Evolutionary conservation across 192 early-diverging fungal species (phyloP).

Genomic region (Backusella tuberculispora): DNA sequence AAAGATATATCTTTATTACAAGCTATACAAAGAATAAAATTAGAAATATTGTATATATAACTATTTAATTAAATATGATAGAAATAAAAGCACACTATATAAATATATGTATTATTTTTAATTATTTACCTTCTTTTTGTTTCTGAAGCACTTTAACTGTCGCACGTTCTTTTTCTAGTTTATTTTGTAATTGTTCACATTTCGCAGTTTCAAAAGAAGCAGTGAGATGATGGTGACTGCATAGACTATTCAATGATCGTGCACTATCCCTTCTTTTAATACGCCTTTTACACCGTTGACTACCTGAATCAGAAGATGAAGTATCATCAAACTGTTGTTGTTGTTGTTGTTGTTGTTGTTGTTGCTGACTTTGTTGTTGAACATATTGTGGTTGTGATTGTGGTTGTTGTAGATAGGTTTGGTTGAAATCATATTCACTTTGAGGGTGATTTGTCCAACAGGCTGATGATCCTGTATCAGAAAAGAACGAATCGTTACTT

Average conservation of each 20-base stretch:
- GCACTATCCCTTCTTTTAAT: constrained; percentile 23
- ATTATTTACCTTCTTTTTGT: constrained; percentile 39
- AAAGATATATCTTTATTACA: constrained; percentile 37
- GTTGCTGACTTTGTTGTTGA: not conserved
- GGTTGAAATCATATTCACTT: too few relatives aligned
- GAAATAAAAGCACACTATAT: not conserved
- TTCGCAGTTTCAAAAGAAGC: constrained; percentile 7
- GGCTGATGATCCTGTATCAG: not conserved
- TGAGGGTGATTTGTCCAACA: not conserved
- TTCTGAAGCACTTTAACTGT: constrained; percentile 33
- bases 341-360: not conserved
- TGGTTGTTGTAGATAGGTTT: not conserved
- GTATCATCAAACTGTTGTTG: not conserved
- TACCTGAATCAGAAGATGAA: constrained; percentile 20
- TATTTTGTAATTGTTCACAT: constrained; percentile 25
- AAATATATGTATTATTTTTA: not conserved
- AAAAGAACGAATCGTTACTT: constrained; percentile 10
- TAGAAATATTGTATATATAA: not conserved
- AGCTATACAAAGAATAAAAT: constrained; percentile 7
- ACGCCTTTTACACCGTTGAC: not conserved
- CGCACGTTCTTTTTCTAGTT: constrained; percentile 31
- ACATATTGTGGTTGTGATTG: not conserved
- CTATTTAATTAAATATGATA: not conserved
- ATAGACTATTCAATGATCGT: constrained; percentile 15
- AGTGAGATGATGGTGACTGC: not conserved